Evolutionary conservation across 1,284 basidiomycete genomes (phyloP).

Genomic region (Anthracocystis panici-leucophaei): DNA sequence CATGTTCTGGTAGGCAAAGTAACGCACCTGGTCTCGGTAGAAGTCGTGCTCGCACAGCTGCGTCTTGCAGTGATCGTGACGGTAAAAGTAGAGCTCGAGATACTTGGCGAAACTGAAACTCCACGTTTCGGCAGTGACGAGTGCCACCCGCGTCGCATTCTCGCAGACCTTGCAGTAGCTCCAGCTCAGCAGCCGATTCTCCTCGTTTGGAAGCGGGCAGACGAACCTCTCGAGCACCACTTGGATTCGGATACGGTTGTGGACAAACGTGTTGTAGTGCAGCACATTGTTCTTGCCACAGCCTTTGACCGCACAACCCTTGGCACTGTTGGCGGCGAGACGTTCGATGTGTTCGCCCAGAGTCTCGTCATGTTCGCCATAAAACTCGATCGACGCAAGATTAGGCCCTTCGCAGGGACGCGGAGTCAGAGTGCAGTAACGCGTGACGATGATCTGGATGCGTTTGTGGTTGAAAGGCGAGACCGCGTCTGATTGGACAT

Average conservation of each 20-base stretch:
- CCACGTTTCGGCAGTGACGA: slow-evolving; percentile 91
- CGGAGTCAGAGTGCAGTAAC: slow-evolving; percentile 75
- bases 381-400: slow-evolving; percentile 84
- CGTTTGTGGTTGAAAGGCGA: slow-evolving; percentile 92
- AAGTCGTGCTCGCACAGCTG: slow-evolving; percentile 91
- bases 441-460: slow-evolving; percentile 81
- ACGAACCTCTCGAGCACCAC: slow-evolving; percentile 73
- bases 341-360: slow-evolving; percentile 92
- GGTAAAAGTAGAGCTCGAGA: slow-evolving; percentile 90
- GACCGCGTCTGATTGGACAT: slow-evolving; percentile 73
- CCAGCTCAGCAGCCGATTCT: slow-evolving; percentile 89
- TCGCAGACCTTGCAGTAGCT: slow-evolving; percentile 80
- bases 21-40: slow-evolving; percentile 91
- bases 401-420: slow-evolving; percentile 72
- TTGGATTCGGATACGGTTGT: slow-evolving; percentile 85
- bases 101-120: slow-evolving; percentile 93
- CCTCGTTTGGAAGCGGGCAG: slow-evolving; percentile 71
- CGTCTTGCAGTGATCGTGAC: slow-evolving; percentile 80
- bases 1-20: slow-evolving; percentile 79
- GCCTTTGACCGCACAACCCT: slow-evolving; percentile 80
- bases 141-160: slow-evolving; percentile 79
- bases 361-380: slow-evolving; percentile 90
- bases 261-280: slow-evolving; percentile 89
- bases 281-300: slow-evolving; percentile 84
- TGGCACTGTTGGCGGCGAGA: slow-evolving; percentile 78